phyloP scores from a whole-genome alignment of 208 protist species.

The Leptomonas pyrrhocoris region DNA sequence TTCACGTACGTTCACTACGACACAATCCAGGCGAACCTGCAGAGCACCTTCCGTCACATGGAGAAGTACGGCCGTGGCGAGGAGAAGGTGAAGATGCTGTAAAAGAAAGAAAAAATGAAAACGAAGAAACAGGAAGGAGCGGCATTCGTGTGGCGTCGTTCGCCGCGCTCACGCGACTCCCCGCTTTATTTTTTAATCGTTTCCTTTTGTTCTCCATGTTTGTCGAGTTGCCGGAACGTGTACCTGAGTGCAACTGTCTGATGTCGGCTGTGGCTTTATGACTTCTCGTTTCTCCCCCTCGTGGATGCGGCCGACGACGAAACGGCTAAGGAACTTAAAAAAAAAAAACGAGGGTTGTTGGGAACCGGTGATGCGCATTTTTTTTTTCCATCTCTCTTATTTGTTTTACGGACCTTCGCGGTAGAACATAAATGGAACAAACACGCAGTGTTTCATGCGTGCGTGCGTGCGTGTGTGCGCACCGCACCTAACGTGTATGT shows the following conservation, averaged over 20 bases:
- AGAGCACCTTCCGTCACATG: conserved; percentile 71
- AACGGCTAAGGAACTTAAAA: too few relatives aligned
- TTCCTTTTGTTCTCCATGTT: conserved; percentile 4
- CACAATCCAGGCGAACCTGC: conserved; percentile 69
- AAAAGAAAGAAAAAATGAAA: not conserved
- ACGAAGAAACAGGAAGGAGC: not conserved
- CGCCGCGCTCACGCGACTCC: too few relatives aligned
- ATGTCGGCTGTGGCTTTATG: not conserved
- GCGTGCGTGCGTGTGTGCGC: too few relatives aligned
- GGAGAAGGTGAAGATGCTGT: conserved; percentile 40
- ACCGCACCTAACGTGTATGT: too few relatives aligned
- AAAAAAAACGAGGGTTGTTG: too few relatives aligned
- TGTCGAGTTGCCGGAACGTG: not conserved
- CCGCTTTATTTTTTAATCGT: not conserved
- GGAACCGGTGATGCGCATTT: too few relatives aligned
- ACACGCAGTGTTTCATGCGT: too few relatives aligned
- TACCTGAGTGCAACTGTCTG: not conserved
- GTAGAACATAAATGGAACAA: too few relatives aligned
- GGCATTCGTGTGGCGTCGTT: too few relatives aligned
- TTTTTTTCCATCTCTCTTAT: too few relatives aligned
- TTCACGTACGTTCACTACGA: conserved; percentile 76
- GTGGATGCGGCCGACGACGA: too few relatives aligned
- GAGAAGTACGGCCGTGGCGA: conserved; percentile 55
- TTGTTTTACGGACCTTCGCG: too few relatives aligned
- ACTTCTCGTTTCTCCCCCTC: not conserved